phyloP scores from a whole-genome alignment of 2,329 filamentous ascomycete species.

The Xylaria sp. region DNA sequence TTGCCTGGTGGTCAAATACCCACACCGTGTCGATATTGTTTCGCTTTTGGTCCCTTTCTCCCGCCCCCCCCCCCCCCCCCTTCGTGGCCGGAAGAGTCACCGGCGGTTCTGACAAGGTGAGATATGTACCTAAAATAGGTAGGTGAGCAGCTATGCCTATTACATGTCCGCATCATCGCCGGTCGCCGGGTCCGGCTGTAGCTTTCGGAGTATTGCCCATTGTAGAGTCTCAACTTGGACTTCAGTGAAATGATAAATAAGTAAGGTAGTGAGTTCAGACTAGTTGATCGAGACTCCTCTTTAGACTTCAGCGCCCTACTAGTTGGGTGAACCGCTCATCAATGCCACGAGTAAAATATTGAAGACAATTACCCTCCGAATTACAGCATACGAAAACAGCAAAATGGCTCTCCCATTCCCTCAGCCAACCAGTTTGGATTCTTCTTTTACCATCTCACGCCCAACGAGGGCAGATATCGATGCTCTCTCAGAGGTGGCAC shows the following conservation, averaged over 20 bases:
- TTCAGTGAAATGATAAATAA: not conserved
- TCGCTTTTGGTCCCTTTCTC: not conserved
- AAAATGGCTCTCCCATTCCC: constrained; percentile 39
- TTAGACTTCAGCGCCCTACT: no score
- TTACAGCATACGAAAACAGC: not conserved
- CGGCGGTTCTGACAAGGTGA: constrained; percentile 9
- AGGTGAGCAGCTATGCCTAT: not conserved
- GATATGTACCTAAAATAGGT: not conserved
- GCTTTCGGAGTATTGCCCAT: constrained; percentile 9
- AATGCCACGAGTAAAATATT: no score
- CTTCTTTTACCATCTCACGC: constrained; percentile 36
- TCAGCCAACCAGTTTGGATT: constrained; percentile 31
- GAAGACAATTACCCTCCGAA: no score
- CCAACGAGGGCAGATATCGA: constrained; percentile 40
- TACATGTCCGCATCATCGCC: not conserved
- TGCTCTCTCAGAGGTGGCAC: constrained; percentile 27
- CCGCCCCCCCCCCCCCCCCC: not conserved
- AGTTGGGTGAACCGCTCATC: no score
- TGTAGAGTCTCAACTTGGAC: not conserved
- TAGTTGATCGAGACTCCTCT: no score
- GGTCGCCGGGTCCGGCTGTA: not conserved
- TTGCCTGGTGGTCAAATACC: not conserved
- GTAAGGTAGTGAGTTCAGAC: no score
- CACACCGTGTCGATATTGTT: not conserved
- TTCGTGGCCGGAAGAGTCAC: constrained; percentile 34